Evolutionary conservation across 129 eudicot genomes (phyloP), one percentile per base, ranked within the genome.

Genomic region (sunflower (Helianthus annuus)): DNA sequence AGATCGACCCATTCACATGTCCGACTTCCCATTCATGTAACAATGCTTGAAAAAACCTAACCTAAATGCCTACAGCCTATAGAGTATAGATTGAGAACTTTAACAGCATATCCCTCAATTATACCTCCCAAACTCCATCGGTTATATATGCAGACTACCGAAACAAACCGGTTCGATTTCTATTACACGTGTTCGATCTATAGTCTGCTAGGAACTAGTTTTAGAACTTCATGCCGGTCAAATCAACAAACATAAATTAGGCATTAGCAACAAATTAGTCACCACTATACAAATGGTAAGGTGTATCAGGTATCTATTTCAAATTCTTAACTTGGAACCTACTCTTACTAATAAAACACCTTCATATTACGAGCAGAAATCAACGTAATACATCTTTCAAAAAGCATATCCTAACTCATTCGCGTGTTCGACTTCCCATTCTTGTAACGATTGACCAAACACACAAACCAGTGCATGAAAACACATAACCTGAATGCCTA

Each of bases 381-480:
- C 48, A 48, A 59, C 48, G 48, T 46, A 60, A 59, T 1, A 72
- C 46, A 59, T 13, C 16, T 24, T 58, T 45, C 15, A n/a, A 19
- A 72, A 49, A 5, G 16, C 61, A 68, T 51, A 51, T 51, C 58
- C 66, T 44, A 22, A 45, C 4, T 19, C 58, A 22, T 54, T 38
- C 39, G 6, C 36, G 4, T 12, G 24, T 19, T 36, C 49, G 6
- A 54, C 22, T 44, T 27, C 67, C 40, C 68, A 57, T 19, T 56
- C 44, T 13, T 40, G 56, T 19, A 7, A 15, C 11, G 10, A 42
- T n/a, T 9, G 2, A 44, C 63, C 63, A 58, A 54, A 53, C 4
- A 4, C 58, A 70, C 74, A 70, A 70, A 39, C 14, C 65, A 17
- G 19, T 54, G 17, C 65, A 55, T 70, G 42, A 17, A 39, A 46